These are phyloP conservation scores for Globisporangium takayamanum DNA, from an alignment of 352 stramenopile genomes.

Conservation along the genomic window DNA sequence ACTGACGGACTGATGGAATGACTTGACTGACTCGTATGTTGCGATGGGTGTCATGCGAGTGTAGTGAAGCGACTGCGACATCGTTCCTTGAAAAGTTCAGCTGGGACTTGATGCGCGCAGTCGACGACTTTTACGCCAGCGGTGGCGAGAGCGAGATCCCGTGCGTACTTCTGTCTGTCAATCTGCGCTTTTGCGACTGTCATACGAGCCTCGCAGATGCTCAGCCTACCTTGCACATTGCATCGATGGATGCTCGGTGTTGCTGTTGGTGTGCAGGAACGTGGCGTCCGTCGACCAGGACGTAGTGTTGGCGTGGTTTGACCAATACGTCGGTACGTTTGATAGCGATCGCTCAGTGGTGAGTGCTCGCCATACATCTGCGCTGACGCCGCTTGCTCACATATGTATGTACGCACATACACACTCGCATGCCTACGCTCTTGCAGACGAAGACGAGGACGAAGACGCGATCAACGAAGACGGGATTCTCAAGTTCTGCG, in stretches of 20 bases:
- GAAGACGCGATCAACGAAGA: constrained; percentile 69
- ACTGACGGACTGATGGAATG: too few species aligned
- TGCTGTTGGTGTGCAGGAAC: not conserved
- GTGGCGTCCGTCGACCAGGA: constrained; percentile 11
- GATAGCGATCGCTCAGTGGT: not conserved
- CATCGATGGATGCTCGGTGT: not conserved
- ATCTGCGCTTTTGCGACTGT: constrained; percentile 12
- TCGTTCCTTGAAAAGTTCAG: constrained; percentile 76
- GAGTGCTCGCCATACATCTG: not conserved
- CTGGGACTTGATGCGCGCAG: constrained; percentile 71
- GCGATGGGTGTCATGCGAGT: not conserved
- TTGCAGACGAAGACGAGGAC: constrained; percentile 36
- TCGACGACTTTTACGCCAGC: constrained; percentile 75
- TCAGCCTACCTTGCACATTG: not conserved
- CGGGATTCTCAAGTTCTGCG: constrained; percentile 74
- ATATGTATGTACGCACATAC: not conserved
- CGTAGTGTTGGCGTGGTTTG: constrained; percentile 54
- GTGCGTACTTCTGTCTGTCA: constrained; percentile 13
- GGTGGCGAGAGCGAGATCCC: constrained; percentile 28
- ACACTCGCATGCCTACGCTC: too few species aligned
- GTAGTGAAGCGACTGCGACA: constrained; percentile 57
- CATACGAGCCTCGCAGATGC: not conserved
- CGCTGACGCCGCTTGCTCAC: not conserved
- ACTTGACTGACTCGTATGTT: not conserved
- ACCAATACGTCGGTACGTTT: constrained; percentile 46